Conservation (phyloP, 2,329 filamentous ascomycete genomes). For the Mariannaea sp. region DNA sequence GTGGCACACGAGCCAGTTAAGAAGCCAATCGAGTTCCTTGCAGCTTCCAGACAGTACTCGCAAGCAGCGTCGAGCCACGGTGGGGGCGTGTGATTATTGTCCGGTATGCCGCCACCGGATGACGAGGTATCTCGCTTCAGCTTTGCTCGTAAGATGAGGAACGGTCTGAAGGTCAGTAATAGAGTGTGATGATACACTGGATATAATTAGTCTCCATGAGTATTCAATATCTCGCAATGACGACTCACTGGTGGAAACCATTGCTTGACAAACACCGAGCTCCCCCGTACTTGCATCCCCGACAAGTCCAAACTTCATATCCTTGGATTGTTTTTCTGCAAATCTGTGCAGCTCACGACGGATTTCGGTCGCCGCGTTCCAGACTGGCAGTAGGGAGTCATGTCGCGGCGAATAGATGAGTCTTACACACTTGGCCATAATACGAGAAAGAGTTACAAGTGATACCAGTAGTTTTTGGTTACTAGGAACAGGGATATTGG, state of each 20-base stretch:
- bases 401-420: slow-evolving; percentile 49
- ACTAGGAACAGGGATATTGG: slow-evolving; percentile 42
- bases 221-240: background rate
- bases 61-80: slow-evolving; percentile 51
- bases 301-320: slow-evolving; percentile 43
- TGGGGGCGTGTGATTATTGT: slow-evolving; percentile 29
- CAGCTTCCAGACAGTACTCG: slow-evolving; percentile 47
- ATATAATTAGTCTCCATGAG: background rate
- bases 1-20: slow-evolving; percentile 46
- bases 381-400: slow-evolving; percentile 42
- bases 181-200: slow-evolving; percentile 51
- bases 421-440: slow-evolving; percentile 47
- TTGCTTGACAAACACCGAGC: slow-evolving; percentile 47
- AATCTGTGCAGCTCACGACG: slow-evolving; percentile 38
- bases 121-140: slow-evolving; percentile 41
- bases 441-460: slow-evolving; percentile 44
- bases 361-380: slow-evolving; percentile 41
- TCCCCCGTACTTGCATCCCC: slow-evolving; percentile 43
- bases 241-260: slow-evolving; percentile 46
- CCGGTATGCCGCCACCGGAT: slow-evolving; percentile 2
- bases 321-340: slow-evolving; percentile 37
- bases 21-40: slow-evolving; percentile 47
- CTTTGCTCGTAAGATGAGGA: slow-evolving; percentile 50
- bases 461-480: slow-evolving; percentile 46
- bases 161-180: slow-evolving; percentile 50